These are phyloP conservation scores for Xylaria arbuscula DNA, from an alignment of 2,329 filamentous ascomycete species.

Conservation along the genomic window DNA sequence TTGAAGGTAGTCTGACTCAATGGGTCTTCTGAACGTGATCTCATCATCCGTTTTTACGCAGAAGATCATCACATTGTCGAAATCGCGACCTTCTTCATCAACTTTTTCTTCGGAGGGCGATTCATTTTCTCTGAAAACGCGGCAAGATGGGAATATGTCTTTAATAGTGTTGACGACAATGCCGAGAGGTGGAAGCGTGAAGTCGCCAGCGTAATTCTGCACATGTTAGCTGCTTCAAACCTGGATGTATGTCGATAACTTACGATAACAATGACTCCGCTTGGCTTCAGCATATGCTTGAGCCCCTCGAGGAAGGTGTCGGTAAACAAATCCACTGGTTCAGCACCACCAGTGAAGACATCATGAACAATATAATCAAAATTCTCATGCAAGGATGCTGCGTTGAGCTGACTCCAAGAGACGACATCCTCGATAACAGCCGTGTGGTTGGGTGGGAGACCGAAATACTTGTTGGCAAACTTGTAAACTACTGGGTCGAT, in stretches of 20 bases:
- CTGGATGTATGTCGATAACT: slow-evolving; percentile 49
- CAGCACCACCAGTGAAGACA: slow-evolving; percentile 95
- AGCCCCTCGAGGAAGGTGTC: slow-evolving; percentile 82
- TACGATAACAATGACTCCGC: slow-evolving; percentile 89
- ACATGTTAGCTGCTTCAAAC: slow-evolving; percentile 21
- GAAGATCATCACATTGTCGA: slow-evolving; percentile 97
- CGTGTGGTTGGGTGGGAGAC: slow-evolving; percentile 79
- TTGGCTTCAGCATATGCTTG: slow-evolving; percentile 74
- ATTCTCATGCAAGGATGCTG: slow-evolving; percentile 56
- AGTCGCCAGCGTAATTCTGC: slow-evolving; percentile 94
- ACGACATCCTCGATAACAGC: slow-evolving; percentile 86
- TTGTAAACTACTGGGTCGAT: slow-evolving; percentile 90
- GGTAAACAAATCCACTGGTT: slow-evolving; percentile 90
- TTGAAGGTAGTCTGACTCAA: slow-evolving; percentile 73
- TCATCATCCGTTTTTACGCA: slow-evolving; percentile 74
- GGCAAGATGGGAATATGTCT: slow-evolving; percentile 86
- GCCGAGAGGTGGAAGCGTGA: slow-evolving; percentile 78
- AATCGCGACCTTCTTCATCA: slow-evolving; percentile 69
- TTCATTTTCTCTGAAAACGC: slow-evolving; percentile 85
- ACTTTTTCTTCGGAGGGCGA: slow-evolving; percentile 61
- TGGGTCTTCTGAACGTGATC: slow-evolving; percentile 75
- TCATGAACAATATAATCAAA: slow-evolving; percentile 98
- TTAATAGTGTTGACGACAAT: slow-evolving; percentile 86
- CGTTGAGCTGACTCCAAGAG: slow-evolving; percentile 67
- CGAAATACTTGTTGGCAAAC: slow-evolving; percentile 86